Base-by-base conservation (phyloP, 1,284 basidiomycete genomes). In the Paramarasmius palmivorus region DNA sequence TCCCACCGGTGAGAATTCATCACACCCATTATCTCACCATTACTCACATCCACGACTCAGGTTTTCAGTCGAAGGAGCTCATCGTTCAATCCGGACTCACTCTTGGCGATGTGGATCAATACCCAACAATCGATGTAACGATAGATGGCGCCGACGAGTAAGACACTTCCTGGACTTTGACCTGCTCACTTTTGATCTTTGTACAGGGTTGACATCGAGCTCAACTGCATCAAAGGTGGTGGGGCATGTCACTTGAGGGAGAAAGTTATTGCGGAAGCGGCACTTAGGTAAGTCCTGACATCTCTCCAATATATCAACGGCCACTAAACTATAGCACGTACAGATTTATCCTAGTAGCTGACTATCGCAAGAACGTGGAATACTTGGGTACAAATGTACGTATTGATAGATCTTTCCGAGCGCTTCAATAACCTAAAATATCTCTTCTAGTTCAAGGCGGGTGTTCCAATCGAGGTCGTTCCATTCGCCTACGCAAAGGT, bases 211-310 rank as follows among this genome's bases (percentile, higher is more conserved):
- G 95, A 98, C 72, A 72, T 78, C 39, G 73, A 86, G 37, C 77
- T 99, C 51, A 97, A 99, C 74, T 92, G 92, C 57, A 96, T 99
- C 77, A 99, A 99, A 73, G 96, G 96, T 12, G 96, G 96, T 53
- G 96, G 96, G 9, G 96, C 95, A 1, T 98, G 96, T 71, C 97
- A 99, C 64, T 74, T 99, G 34, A 85, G 95, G 35, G 97, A 99
- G 74, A 99, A 99, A 72, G 95, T 99, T 2, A 82, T 99, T 17
- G 95, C 94, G 2, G 96, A 98, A 70, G 94, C 94, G 17, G 95
- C 97, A n/a, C 83, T 84, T 62, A 93, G 88, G 80, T 90, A 53
- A 52, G 82, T 77, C 14, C 20, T 14, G 19, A 39, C 50, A 36
- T 20, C 50, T 55, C 8, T 9, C 26, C 34, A 29, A 35, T 34